These are phyloP conservation scores for Exserohilum rostratum DNA, from an alignment of 2,329 filamentous ascomycete species.

Conservation along the genomic window DNA sequence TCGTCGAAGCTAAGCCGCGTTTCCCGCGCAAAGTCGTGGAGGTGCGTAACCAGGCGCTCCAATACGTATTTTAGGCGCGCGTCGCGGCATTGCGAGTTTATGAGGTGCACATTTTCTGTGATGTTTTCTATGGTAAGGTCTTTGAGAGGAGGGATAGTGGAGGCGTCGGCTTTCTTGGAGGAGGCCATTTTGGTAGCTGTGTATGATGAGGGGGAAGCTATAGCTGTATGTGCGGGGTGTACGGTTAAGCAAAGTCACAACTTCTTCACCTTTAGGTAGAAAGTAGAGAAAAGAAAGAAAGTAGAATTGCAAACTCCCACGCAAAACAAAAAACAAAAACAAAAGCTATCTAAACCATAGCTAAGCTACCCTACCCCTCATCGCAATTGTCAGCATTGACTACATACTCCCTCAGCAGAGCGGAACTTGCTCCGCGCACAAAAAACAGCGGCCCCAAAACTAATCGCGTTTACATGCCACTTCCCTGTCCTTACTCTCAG, in stretches of 20 bases:
- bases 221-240: too few species aligned
- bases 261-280: too few species aligned
- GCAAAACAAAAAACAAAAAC: too few species aligned
- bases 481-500: too few species aligned
- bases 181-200: background rate
- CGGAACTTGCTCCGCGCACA: background rate
- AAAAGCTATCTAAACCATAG: too few species aligned
- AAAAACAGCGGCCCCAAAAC: background rate
- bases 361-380: too few species aligned
- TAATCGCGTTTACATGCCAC: too few species aligned
- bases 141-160: constrained; percentile 49
- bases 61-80: constrained; percentile 73
- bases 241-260: too few species aligned
- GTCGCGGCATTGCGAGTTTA: constrained; percentile 73
- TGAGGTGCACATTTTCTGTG: constrained; percentile 74
- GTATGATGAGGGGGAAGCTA: background rate
- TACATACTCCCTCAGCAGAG: too few species aligned
- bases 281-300: background rate
- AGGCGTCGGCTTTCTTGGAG: background rate
- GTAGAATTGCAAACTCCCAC: too few species aligned
- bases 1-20: constrained; percentile 76
- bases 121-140: constrained; percentile 81
- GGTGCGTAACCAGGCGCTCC: constrained; percentile 73
- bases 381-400: too few species aligned
- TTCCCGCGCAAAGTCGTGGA: constrained; percentile 83